Evolutionary conservation across 768 basidiomycete genomes (phyloP), one percentile per base, ranked within the genome.

Genomic region (Phylloporus arenicola): DNA sequence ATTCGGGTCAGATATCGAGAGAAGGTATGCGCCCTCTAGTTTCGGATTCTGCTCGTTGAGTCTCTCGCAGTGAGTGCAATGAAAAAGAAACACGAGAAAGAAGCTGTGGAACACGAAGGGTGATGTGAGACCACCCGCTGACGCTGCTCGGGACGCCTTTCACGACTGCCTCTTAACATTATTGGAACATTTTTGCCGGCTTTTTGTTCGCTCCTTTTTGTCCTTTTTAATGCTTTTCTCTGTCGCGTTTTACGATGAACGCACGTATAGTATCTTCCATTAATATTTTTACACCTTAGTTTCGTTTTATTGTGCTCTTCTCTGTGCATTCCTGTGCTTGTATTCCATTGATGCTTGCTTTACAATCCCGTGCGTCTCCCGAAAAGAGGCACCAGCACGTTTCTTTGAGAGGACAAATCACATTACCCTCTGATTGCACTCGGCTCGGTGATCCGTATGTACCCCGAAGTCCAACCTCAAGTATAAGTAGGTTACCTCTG

Each of bases 1-100:
- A 83, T 25, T 88, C 87, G 3, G 86, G 88, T 3, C 86, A 89
- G 65, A 88, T 92, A 52, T 90, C 88, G 30, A 77, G 90, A 60
- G 90, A 92, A 75, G 86, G 88, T 90, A 45, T 31, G 83, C 67
- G 24, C 34, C 22, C 2, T n/a, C 13, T 3, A 33, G 41, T 3
- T 24, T 4, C 19, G 16, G 3, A 25, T 11, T 45, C 27, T 27
- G 6, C 38, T 20, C 40, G 48, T 33, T 33, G 49, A 20, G 50
- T 46, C 17, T 35, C 16, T 24, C 33, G 10, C 58, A 88, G 87
- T 90, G 78, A 88, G 86, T 62, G 80, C 84, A 7, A 86, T 90
- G 80, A 90, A 90, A 74, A 90, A 90, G 75, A 81, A 76, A 56
- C 75, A 80, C 53, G 87, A 90, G 67, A 81, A 81, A 60, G 87